phyloP scores from a whole-genome alignment of 2,329 filamentous ascomycete genomes.

The Microdochium trichocladiopsis region DNA sequence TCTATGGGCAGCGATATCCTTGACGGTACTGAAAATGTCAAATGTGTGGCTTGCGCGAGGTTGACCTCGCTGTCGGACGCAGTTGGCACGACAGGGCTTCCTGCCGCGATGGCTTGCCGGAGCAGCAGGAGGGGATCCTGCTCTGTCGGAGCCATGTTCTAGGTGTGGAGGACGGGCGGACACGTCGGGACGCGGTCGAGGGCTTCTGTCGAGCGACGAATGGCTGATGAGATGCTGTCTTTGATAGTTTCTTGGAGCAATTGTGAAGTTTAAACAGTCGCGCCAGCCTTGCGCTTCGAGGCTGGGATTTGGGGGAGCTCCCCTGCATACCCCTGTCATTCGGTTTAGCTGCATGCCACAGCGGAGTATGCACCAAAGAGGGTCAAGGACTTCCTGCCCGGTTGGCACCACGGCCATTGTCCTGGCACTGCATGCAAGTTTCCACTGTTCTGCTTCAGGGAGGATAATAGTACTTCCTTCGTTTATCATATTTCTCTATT shows the following conservation, averaged over 20 bases:
- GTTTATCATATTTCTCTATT: too few relatives aligned
- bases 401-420: too few relatives aligned
- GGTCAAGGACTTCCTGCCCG: too few relatives aligned
- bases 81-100: slow-evolving; percentile 64
- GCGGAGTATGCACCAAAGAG: too few relatives aligned
- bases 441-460: too few relatives aligned
- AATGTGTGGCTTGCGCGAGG: slow-evolving; percentile 70
- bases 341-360: too few relatives aligned
- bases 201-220: background rate
- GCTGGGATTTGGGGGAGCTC: too few relatives aligned
- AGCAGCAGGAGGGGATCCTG: slow-evolving; percentile 78
- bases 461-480: too few relatives aligned
- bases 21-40: slow-evolving; percentile 61
- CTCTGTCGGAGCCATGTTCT: slow-evolving; percentile 50
- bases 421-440: too few relatives aligned
- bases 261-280: background rate
- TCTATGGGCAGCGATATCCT: slow-evolving; percentile 62
- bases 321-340: too few relatives aligned
- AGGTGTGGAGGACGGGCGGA: background rate
- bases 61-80: slow-evolving; percentile 61
- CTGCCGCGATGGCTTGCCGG: slow-evolving; percentile 71
- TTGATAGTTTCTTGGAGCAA: background rate
- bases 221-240: background rate
- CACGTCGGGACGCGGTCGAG: background rate
- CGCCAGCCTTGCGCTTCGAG: background rate